Evolutionary conservation across 129 eudicot species (phyloP), one percentile per base, ranked within the genome.

Genomic region (Saposhnikovia divaricata): DNA sequence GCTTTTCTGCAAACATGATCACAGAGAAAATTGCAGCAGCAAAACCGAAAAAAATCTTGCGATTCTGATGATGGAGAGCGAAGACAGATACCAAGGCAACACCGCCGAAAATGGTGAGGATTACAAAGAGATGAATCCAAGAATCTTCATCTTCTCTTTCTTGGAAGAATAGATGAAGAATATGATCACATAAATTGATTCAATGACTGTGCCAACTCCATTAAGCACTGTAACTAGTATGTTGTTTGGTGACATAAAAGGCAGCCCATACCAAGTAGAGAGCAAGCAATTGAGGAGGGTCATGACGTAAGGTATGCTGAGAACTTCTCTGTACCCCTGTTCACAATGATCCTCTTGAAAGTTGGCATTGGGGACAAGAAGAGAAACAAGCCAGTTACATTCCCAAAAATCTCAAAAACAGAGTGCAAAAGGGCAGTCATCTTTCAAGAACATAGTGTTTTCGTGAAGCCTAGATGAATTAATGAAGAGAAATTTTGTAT

Each of bases 11-110:
- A 34, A 34, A 95, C 99, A 95, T 95, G 37, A 95, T 85, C 76
- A 95, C 87, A n/a, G 99, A 92, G 88, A 95, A 90, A 72, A 95
- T 59, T n/a, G 96, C 85, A 11, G 97, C 96, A 19, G 93, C 97
- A 37, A 90, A 66, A 13, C 99, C 99, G 74, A 73, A 95, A 34
- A 2, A 90, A 25, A 92, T 79, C 82, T 92, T 92, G 61, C 96
- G 85, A 27, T 72, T 46, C 1, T 86, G 87, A 27, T 84, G 91
- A 80, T 90, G 96, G 57, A 95, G 89, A 6, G 96, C 96, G 11
- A 88, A 86, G 11, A 90, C 16, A 55, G 97, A 92, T 78, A 95
- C 86, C 0, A 95, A 80, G 0, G 85, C 97, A 14, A 90, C 86
- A 23, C 82, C 43, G n/a, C 90, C 81, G 81, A 95, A 92, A 43